phyloP scores from a whole-genome alignment of 2,329 filamentous ascomycete species.

The Lithohypha guttulata region DNA sequence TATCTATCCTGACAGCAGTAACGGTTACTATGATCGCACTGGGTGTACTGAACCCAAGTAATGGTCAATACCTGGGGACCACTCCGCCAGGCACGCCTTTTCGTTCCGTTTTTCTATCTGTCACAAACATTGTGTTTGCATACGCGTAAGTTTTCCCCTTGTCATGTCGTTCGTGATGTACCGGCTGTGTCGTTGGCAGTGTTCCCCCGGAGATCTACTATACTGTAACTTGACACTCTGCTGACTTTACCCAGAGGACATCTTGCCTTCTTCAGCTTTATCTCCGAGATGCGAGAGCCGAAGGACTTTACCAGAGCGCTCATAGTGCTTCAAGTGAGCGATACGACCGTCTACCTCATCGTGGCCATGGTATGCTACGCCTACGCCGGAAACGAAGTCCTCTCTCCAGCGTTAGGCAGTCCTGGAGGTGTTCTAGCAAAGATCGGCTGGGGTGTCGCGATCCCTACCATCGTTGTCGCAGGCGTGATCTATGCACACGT shows the following conservation, averaged over 20 bases:
- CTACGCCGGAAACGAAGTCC: slow-evolving; percentile 51
- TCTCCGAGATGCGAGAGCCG: slow-evolving; percentile 53
- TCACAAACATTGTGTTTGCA: slow-evolving; percentile 61
- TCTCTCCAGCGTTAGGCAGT: slow-evolving; percentile 56
- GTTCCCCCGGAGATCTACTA: too few species aligned
- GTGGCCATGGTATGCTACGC: slow-evolving; percentile 59
- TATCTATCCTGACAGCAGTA: slow-evolving; percentile 53
- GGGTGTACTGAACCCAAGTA: slow-evolving; percentile 38
- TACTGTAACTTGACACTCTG: too few species aligned
- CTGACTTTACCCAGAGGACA: too few species aligned
- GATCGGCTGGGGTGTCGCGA: slow-evolving; percentile 56
- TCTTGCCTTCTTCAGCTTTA: slow-evolving; percentile 58
- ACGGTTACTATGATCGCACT: slow-evolving; percentile 57
- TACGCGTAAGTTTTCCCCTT: slow-evolving; percentile 37
- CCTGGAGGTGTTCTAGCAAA: slow-evolving; percentile 48
- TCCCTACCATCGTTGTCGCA: slow-evolving; percentile 60
- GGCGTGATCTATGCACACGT: slow-evolving; percentile 61
- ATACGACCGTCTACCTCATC: slow-evolving; percentile 53
- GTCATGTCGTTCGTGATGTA: slow-evolving; percentile 17
- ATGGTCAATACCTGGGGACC: slow-evolving; percentile 40
- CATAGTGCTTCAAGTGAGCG: slow-evolving; percentile 47
- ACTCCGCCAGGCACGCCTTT: slow-evolving; percentile 34
- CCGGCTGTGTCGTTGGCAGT: too few species aligned
- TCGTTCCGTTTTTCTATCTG: slow-evolving; percentile 47
- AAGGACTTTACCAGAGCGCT: slow-evolving; percentile 53